Evolutionary conservation across 2,329 filamentous ascomycete species (phyloP), one percentile per base, ranked within the genome.

Genomic region (Fusarium pilosicola): DNA sequence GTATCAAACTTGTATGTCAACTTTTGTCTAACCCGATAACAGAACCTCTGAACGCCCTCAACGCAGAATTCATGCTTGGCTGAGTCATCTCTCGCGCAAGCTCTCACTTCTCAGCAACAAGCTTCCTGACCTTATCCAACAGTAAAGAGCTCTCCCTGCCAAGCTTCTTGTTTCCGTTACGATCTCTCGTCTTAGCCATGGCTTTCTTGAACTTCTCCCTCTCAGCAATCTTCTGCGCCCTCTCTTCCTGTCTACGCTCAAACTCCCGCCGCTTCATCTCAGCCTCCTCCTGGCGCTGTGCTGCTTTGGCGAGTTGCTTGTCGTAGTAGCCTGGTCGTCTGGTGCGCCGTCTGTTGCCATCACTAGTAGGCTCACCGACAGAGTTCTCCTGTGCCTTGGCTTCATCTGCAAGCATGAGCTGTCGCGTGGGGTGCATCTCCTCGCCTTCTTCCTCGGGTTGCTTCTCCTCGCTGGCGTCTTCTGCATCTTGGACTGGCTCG

Each of bases 111-210:
- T 84, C 79, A 6, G 85, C 87, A 70, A 96, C 88, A 82, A 97
- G 85, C 80, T 87, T 91, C 86, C 92, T 92, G 39, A 96, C 92
- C 83, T 92, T 94, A 78, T 94, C 92, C 63, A 97, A 84, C 76
- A 97, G 77, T 42, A 96, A 87, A 39, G 88, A 88, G 77, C 94
- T 95, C 85, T 97, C 94, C 69, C 94, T 88, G 4, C 95, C 95
- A 54, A 97, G 82, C 84, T 94, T 95, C 81, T 92, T 89, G 84
- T 93, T 91, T 17, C 94, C 94, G 79, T 93, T 89, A 34, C 90
- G 91, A 80, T 92, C 90, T 41, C 92, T 90, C 58, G 95, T 94
- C 80, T 92, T 92, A 73, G 93, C 92, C 81, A 94, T 89, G 72
- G 92, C 90, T 75, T 88, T 90, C 68, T 90, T 88, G 77, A 92